These are phyloP conservation scores for Staphylotrichum longicolle DNA, from an alignment of 495 filamentous ascomycete species.

Conservation along the genomic window DNA sequence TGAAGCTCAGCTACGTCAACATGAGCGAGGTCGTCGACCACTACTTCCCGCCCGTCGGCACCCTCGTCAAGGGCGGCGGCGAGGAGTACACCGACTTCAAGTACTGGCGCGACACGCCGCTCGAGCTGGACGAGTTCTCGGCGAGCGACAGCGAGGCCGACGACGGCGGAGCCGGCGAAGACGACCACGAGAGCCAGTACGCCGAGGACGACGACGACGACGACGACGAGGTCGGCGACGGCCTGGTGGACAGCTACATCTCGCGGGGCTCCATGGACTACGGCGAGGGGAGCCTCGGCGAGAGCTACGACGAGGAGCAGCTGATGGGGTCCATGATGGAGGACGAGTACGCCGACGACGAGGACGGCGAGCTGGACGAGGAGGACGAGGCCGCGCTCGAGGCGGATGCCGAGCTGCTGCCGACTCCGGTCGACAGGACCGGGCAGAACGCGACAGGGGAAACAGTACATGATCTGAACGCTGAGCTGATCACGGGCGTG, in stretches of 20 bases:
- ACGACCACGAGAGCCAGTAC: slow-evolving; percentile 25
- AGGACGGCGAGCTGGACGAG: slow-evolving; percentile 39
- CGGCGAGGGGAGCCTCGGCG: slow-evolving; percentile 44
- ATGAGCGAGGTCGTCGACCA: slow-evolving; percentile 97
- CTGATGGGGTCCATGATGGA: slow-evolving; percentile 31
- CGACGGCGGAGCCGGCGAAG: slow-evolving; percentile 31
- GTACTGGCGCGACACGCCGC: slow-evolving; percentile 76
- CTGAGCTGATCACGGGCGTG: slow-evolving; percentile 52
- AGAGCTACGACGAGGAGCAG: slow-evolving; percentile 40
- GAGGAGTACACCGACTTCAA: slow-evolving; percentile 88
- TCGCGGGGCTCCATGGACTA: slow-evolving; percentile 43
- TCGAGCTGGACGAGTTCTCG: slow-evolving; percentile 75
- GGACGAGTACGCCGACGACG: slow-evolving; percentile 38
- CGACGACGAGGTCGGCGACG: slow-evolving; percentile 44
- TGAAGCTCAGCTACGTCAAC: slow-evolving; percentile 94
- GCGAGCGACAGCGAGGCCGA: slow-evolving; percentile 66
- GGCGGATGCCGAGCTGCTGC: neutral
- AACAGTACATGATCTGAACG: slow-evolving; percentile 40
- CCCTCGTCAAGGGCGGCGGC: slow-evolving; percentile 71
- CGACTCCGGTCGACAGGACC: slow-evolving; percentile 1
- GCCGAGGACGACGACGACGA: slow-evolving; percentile 45
- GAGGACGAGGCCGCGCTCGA: slow-evolving; percentile 38
- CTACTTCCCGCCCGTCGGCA: slow-evolving; percentile 84
- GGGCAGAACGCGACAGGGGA: slow-evolving; percentile 15
- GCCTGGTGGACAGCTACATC: slow-evolving; percentile 54